Conservation (phyloP, 306 rosid species). For the Castanospermum australe region DNA sequence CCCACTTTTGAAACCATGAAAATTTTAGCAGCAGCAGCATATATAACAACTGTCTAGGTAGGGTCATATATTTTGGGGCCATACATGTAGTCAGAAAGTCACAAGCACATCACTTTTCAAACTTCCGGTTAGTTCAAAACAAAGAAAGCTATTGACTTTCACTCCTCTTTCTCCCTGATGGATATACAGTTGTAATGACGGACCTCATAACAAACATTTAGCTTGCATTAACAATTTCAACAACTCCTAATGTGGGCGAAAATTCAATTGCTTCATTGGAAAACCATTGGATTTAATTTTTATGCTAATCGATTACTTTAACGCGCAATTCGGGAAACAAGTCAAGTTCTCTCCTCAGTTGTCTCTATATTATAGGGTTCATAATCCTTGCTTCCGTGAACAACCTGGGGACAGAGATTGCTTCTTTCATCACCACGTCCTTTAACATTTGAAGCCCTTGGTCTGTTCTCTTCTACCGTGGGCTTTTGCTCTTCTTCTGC, state of each 20-base stretch:
- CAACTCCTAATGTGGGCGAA: neutral
- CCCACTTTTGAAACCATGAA: neutral
- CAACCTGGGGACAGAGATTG: neutral
- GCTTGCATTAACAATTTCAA: neutral
- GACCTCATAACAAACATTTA: neutral
- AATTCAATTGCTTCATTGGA: constrained; percentile 10
- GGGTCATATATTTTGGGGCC: neutral
- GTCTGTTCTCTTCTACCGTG: too few species aligned
- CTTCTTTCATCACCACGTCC: neutral
- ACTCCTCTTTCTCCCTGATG: neutral
- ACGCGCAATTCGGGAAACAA: neutral
- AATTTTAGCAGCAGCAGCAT: neutral
- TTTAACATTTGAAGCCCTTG: neutral
- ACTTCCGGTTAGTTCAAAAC: neutral
- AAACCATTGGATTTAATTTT: neutral
- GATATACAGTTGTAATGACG: neutral
- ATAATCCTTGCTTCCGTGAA: neutral
- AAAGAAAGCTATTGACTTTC: neutral
- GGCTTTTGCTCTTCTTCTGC: too few species aligned
- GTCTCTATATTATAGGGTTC: constrained; percentile 1
- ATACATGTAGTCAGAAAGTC: constrained; percentile 2
- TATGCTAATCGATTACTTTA: neutral
- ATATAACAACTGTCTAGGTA: neutral
- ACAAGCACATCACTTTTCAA: neutral
- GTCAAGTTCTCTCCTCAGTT: neutral